These are phyloP conservation scores for Astragalus membranaceus DNA, from an alignment of 306 rosid genomes.

Conservation along the genomic window DNA sequence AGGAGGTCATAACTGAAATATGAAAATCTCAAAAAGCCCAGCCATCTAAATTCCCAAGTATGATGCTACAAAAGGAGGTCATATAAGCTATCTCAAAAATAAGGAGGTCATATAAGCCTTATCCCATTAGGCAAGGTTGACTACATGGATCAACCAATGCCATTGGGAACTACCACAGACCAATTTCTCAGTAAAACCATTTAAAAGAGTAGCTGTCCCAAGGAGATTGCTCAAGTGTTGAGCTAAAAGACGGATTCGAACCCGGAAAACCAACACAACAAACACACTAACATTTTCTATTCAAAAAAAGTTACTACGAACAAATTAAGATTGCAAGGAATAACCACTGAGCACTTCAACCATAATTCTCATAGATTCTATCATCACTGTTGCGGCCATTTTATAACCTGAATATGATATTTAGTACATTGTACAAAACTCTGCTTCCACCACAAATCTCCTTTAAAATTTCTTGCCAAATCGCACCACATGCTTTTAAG, in stretches of 20 bases:
- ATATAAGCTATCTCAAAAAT: not conserved
- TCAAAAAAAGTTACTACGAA: not conserved
- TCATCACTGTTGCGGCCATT: not conserved
- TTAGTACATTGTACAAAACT: not conserved
- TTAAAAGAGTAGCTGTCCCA: not conserved
- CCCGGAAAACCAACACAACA: too few species aligned
- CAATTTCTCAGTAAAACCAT: not conserved
- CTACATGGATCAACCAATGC: not conserved
- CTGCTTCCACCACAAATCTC: constrained; percentile 1
- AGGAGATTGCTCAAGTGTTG: too few species aligned
- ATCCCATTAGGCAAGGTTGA: not conserved
- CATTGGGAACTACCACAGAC: not conserved
- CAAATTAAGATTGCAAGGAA: not conserved
- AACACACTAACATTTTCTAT: too few species aligned
- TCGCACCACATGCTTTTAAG: not conserved
- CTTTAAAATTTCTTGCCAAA: constrained; percentile 2
- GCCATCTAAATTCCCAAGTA: not conserved
- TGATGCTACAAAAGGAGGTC: not conserved
- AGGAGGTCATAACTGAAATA: not conserved
- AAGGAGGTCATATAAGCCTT: not conserved
- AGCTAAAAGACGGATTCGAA: too few species aligned
- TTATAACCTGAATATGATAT: not conserved
- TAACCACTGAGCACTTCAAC: not conserved
- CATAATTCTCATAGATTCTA: not conserved
- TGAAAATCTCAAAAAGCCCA: not conserved